Conservation (phyloP, 176 grass and related monocot genomes). For the Sorghum bicolor region DNA sequence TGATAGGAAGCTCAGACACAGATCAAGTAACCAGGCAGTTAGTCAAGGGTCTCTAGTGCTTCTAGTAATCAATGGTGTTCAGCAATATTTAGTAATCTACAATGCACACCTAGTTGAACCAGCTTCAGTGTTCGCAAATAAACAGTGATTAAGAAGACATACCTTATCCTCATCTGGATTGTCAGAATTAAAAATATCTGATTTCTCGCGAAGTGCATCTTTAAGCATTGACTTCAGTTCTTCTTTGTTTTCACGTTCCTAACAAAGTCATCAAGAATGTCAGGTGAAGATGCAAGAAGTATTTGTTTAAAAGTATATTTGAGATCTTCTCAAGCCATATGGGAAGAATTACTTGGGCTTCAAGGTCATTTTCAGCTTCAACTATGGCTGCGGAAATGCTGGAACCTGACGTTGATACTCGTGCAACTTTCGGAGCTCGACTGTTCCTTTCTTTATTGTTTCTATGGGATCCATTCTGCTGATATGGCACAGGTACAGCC, state of each 20-base stretch:
- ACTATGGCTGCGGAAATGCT: conserved; percentile 77
- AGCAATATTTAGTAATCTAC: neutral
- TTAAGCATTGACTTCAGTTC: conserved; percentile 92
- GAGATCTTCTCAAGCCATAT: conserved; percentile 5
- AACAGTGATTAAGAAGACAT: conserved; percentile 7
- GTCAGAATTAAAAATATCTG: conserved; percentile 97
- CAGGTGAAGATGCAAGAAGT: conserved; percentile 1
- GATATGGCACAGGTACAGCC: conserved; percentile 61
- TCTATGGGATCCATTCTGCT: conserved; percentile 46
- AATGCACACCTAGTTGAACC: neutral
- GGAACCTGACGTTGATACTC: conserved; percentile 49
- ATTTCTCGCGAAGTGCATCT: conserved; percentile 81
- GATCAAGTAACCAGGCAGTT: neutral
- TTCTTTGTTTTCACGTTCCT: conserved; percentile 83
- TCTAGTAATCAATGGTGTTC: neutral
- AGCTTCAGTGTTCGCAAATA: neutral
- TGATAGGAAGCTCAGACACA: neutral
- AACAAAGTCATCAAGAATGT: conserved; percentile 27
- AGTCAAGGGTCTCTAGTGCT: neutral
- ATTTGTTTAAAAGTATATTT: conserved; percentile 7
- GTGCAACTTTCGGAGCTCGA: conserved; percentile 50
- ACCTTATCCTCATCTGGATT: conserved; percentile 91
- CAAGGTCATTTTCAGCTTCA: conserved; percentile 80
- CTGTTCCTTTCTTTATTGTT: conserved; percentile 33
- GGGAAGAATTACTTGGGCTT: conserved; percentile 53